Evolutionary conservation across 1,284 basidiomycete species (phyloP).

Genomic region (Trichosporon faecale): DNA sequence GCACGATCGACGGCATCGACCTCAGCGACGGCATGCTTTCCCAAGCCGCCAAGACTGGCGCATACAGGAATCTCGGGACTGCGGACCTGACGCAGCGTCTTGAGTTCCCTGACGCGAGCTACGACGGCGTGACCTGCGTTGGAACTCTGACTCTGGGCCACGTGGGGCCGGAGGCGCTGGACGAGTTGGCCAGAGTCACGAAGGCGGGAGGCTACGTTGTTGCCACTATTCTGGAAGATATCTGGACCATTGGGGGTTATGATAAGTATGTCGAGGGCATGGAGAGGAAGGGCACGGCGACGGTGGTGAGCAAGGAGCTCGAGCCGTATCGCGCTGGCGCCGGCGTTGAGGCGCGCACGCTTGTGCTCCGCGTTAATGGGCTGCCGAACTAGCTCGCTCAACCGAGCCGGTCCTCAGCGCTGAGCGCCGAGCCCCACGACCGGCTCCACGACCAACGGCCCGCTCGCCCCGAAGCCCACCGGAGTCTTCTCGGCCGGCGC

Average conservation of each 20-base stretch:
- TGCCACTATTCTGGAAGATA: slow-evolving; percentile 17
- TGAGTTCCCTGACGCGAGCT: background rate
- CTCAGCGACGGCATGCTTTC: slow-evolving; percentile 16
- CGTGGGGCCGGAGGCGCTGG: slow-evolving; percentile 16
- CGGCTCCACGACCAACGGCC: too few species aligned
- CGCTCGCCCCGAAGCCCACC: too few species aligned
- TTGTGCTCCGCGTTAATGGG: slow-evolving; percentile 10
- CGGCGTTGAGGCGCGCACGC: slow-evolving; percentile 12
- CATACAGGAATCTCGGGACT: slow-evolving; percentile 11
- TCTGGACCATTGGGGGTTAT: slow-evolving; percentile 15
- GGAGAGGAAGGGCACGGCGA: background rate
- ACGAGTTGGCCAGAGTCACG: slow-evolving; percentile 18
- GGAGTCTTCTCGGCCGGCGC: background rate
- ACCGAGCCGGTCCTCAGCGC: too few species aligned
- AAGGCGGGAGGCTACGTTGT: slow-evolving; percentile 11
- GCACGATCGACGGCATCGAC: slow-evolving; percentile 17
- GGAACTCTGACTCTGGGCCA: slow-evolving; percentile 22
- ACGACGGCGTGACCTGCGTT: slow-evolving; percentile 17
- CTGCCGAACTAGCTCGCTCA: background rate
- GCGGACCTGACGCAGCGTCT: slow-evolving; percentile 16
- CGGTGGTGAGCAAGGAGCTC: slow-evolving; percentile 2
- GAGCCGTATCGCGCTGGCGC: slow-evolving; percentile 15
- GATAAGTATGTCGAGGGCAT: background rate
- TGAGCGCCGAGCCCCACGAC: too few species aligned
- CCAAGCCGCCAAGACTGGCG: slow-evolving; percentile 13